phyloP scores from a whole-genome alignment of 345 rosid genomes.

The Hibiscus mutabilis region DNA sequence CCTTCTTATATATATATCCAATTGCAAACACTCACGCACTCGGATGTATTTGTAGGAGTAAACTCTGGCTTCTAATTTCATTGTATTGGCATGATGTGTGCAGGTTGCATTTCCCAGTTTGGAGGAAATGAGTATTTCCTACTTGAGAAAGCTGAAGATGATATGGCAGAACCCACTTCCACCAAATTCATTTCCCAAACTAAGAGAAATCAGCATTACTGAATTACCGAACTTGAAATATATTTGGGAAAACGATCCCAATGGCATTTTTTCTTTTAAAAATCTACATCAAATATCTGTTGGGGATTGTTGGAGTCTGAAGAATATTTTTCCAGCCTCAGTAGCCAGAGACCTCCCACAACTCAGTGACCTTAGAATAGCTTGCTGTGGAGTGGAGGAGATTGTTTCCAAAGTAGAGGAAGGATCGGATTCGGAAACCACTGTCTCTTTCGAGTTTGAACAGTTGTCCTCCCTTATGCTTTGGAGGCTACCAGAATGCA shows the following conservation, averaged over 20 bases:
- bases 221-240: background rate
- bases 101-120: no score
- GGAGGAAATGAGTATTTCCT: no score
- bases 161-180: no score
- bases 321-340: background rate
- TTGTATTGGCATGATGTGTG: no score
- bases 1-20: no score
- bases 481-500: rapidly evolving
- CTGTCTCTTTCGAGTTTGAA: background rate
- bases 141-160: no score
- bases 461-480: background rate
- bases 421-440: background rate
- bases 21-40: no score
- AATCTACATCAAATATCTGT: background rate
- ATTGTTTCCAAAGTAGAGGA: background rate
- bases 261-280: background rate
- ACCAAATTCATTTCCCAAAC: no score
- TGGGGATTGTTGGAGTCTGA: background rate
- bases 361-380: background rate
- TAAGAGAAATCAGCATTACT: no score
- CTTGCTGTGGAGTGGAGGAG: background rate
- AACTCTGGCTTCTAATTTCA: no score
- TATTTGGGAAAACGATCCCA: background rate
- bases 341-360: background rate
- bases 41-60: no score